A percentile compares a stretch with the other conserved stretches of the same genome.
Evolutionary conservation across 768 basidiomycete species (phyloP).

Genomic region (Leccinum olivaceopallidum): DNA sequence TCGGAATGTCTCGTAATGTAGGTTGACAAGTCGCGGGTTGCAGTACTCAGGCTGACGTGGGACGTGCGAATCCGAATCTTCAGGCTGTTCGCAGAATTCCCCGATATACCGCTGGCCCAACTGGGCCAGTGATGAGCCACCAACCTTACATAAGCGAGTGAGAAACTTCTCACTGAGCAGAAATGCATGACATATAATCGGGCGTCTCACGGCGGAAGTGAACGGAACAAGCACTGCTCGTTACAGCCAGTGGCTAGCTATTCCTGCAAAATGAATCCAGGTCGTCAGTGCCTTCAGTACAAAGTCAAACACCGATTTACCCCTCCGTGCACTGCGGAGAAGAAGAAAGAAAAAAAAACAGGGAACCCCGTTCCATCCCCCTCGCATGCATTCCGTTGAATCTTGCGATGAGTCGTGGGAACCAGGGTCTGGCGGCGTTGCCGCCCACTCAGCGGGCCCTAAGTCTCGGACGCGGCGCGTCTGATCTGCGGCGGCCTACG

Average conservation of each 20-base stretch:
- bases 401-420: background rate
- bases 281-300: slow-evolving; percentile 22
- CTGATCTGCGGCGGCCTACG: background rate
- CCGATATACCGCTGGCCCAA: background rate
- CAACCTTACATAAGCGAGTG: background rate
- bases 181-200: background rate
- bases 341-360: background rate
- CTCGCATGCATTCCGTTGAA: background rate
- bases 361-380: background rate
- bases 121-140: too few relatives aligned
- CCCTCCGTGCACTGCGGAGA: slow-evolving; percentile 25
- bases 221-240: slow-evolving; percentile 20
- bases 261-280: slow-evolving; percentile 28
- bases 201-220: slow-evolving; percentile 24
- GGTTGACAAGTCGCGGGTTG: background rate
- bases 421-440: background rate
- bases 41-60: slow-evolving; percentile 2
- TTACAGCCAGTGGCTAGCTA: slow-evolving; percentile 20
- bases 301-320: slow-evolving; percentile 15
- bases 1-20: slow-evolving; percentile 1
- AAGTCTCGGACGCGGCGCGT: background rate
- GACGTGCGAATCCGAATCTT: background rate
- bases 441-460: background rate
- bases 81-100: background rate
- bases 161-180: background rate